Percentiles rank a stretch among this genome's conserved stretches.
These are phyloP conservation scores for Cynanchum wilfordii DNA, from an alignment of 257 asterid species.

Conservation along the genomic window DNA sequence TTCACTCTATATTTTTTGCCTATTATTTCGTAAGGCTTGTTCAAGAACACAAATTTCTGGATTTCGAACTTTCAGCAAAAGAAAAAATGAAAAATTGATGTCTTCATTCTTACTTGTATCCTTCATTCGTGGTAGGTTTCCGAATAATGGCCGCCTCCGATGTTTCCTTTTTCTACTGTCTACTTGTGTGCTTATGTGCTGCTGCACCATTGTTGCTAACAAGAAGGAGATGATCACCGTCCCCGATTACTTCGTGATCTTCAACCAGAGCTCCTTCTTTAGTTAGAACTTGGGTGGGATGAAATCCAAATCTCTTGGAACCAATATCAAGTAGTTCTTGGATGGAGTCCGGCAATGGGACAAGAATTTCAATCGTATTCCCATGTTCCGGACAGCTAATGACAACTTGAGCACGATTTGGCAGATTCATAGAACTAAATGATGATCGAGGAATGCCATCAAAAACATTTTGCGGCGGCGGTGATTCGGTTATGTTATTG, in stretches of 20 bases:
- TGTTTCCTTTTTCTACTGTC: neutral
- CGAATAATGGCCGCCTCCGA: too few species aligned
- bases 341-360: constrained; percentile 50
- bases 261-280: constrained; percentile 56
- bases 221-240: constrained; percentile 64
- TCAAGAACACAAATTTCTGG: neutral
- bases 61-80: neutral
- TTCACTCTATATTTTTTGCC: too few species aligned
- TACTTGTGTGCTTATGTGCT: neutral
- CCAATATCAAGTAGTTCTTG: constrained; percentile 60
- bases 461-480: constrained; percentile 17
- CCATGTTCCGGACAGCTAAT: constrained; percentile 44
- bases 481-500: neutral
- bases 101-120: neutral
- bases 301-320: constrained; percentile 42
- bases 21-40: neutral
- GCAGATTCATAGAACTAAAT: constrained; percentile 1
- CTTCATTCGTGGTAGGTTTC: neutral
- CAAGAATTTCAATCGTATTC: constrained; percentile 31
- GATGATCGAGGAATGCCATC: constrained; percentile 25
- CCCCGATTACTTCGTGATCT: constrained; percentile 55
- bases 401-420: constrained; percentile 39
- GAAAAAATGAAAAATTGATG: neutral
- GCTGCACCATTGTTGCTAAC: constrained; percentile 25
- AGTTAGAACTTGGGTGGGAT: constrained; percentile 37